Percentiles rank a stretch among this genome's conserved stretches.
Conservation (phyloP, 768 basidiomycete genomes). For the Tricholoma saponaceum region DNA sequence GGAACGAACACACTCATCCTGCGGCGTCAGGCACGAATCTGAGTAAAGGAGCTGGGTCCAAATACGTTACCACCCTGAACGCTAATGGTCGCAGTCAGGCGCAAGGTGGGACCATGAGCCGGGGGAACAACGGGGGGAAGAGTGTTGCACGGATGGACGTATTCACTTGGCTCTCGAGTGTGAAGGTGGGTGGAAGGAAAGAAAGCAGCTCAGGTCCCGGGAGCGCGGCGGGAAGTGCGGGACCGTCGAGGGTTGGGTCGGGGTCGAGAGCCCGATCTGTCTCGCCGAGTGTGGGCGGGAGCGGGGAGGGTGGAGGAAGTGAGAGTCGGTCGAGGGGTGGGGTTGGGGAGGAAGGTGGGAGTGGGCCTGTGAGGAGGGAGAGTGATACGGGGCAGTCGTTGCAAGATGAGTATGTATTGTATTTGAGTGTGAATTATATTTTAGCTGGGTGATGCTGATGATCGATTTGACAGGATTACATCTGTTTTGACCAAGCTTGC, state of each 20-base stretch:
- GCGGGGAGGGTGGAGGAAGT: constrained; percentile 36
- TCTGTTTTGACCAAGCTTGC: constrained; percentile 64
- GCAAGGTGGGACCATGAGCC: constrained; percentile 41
- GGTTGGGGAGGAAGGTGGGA: constrained; percentile 19
- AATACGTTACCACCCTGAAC: background rate
- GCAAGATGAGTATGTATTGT: constrained; percentile 65
- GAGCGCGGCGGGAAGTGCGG: constrained; percentile 45
- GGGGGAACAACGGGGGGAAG: constrained; percentile 46
- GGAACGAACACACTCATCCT: background rate
- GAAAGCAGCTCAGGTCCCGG: constrained; percentile 55
- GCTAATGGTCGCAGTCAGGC: constrained; percentile 15
- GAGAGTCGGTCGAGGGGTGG: constrained; percentile 35
- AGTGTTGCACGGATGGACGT: constrained; percentile 54
- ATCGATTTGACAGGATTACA: constrained; percentile 51
- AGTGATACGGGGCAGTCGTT: constrained; percentile 43
- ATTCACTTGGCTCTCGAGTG: constrained; percentile 68
- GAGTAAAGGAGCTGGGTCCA: background rate
- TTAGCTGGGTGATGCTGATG: background rate
- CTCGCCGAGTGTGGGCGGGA: constrained; percentile 6
- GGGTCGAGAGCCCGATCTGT: constrained; percentile 32
- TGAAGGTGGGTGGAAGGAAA: constrained; percentile 56
- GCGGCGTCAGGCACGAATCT: background rate
- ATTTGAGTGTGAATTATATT: background rate
- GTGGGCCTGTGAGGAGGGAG: constrained; percentile 17
- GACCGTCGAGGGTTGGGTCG: constrained; percentile 43